These are phyloP conservation scores for Phoma sp. DNA, from an alignment of 2,329 filamentous ascomycete genomes.

Conservation along the genomic window DNA sequence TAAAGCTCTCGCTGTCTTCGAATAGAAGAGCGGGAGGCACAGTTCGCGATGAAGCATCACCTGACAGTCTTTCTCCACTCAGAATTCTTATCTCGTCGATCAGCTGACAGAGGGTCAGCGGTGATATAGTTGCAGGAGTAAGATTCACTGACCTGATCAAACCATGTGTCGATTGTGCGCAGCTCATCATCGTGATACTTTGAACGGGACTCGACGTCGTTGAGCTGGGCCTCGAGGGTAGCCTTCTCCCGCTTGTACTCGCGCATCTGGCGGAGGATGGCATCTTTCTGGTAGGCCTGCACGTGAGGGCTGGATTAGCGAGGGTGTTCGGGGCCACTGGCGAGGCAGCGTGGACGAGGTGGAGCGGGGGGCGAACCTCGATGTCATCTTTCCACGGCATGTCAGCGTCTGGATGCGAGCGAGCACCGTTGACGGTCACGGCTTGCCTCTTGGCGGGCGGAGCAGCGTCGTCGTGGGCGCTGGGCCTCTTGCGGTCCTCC, in stretches of 20 bases:
- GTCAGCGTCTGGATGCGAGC: constrained; percentile 69
- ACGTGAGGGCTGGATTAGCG: constrained; percentile 39
- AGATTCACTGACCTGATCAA: constrained; percentile 75
- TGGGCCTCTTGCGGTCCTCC: constrained; percentile 99
- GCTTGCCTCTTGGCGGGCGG: constrained; percentile 93
- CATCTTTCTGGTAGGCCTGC: constrained; percentile 92
- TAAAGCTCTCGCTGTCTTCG: constrained; percentile 67
- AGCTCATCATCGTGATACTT: constrained; percentile 91
- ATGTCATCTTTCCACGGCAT: constrained; percentile 75
- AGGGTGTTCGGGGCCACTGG: constrained; percentile 30
- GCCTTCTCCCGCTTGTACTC: constrained; percentile 93
- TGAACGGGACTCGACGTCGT: constrained; percentile 78
- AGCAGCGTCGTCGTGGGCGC: constrained; percentile 80
- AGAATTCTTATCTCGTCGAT: constrained; percentile 57
- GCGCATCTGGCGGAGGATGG: constrained; percentile 95
- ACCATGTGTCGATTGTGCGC: constrained; percentile 90
- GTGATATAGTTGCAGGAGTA: constrained; percentile 3
- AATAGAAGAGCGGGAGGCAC: constrained; percentile 64
- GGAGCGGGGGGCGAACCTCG: constrained; percentile 67
- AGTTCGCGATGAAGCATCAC: constrained; percentile 31
- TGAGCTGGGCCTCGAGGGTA: constrained; percentile 79
- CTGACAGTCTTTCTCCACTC: constrained; percentile 44
- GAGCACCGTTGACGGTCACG: constrained; percentile 72
- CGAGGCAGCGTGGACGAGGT: constrained; percentile 25
- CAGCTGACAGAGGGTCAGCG: constrained; percentile 47